Percentiles rank a stretch among this genome's conserved stretches.
These are phyloP conservation scores for Citropsis articulata DNA, from an alignment of 345 rosid genomes.

Conservation along the genomic window DNA sequence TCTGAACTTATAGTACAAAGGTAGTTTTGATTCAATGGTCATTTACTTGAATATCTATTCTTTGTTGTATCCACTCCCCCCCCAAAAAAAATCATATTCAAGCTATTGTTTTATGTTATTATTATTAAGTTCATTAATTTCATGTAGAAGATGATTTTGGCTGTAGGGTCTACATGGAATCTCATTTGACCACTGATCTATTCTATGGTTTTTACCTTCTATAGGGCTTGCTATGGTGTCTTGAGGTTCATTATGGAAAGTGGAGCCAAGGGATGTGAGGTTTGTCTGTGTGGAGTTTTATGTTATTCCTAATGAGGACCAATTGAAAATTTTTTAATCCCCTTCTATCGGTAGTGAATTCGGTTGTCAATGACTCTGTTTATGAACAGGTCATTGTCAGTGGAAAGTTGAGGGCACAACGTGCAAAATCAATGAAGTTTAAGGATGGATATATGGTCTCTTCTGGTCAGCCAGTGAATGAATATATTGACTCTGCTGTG, in stretches of 20 bases:
- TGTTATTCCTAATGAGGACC: background rate
- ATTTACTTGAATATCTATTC: background rate
- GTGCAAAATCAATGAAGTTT: conserved; percentile 95
- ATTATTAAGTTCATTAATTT: background rate
- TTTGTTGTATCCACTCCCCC: background rate
- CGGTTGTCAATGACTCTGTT: background rate
- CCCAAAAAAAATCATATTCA: background rate
- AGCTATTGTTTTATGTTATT: background rate
- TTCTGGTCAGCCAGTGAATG: conserved; percentile 88
- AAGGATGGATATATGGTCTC: conserved; percentile 97
- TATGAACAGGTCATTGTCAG: conserved; percentile 75
- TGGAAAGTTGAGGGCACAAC: conserved; percentile 83
- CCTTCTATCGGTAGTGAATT: background rate
- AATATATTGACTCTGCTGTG: conserved; percentile 88
- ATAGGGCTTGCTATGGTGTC: conserved; percentile 90
- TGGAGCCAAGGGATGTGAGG: conserved; percentile 94
- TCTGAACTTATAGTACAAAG: too few species aligned
- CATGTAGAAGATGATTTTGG: background rate
- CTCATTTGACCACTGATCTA: background rate
- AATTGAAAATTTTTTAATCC: background rate
- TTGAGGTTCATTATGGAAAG: conserved; percentile 80
- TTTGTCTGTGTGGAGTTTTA: conserved; percentile 10
- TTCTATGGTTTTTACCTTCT: background rate
- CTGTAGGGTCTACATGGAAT: background rate
- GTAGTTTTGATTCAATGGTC: background rate